phyloP scores from a whole-genome alignment of 805 yeast species.

The Sugiyamaella chiloensis region DNA sequence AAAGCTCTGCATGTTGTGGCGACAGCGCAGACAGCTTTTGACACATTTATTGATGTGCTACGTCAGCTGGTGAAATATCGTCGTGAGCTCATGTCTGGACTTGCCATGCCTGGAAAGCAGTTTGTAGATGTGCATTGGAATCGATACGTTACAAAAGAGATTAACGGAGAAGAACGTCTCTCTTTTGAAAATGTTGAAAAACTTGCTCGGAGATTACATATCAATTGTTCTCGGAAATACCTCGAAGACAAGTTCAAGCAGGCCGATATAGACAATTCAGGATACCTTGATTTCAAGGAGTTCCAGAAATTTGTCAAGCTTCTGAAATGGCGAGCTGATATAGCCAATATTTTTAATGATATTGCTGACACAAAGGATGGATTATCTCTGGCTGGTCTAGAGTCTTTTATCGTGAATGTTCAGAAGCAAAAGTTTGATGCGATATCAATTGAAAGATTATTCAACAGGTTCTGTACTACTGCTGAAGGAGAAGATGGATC shows the following conservation, averaged over 20 bases:
- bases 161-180: conserved; percentile 29
- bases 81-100: conserved; percentile 57
- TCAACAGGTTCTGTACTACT: conserved; percentile 34
- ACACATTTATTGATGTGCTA: conserved; percentile 54
- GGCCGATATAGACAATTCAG: conserved; percentile 50
- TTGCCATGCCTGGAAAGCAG: conserved; percentile 59
- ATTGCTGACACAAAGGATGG: conserved; percentile 20
- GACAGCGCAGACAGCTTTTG: conserved; percentile 46
- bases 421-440: conserved; percentile 47
- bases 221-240: conserved; percentile 59
- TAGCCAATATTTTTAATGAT: conserved; percentile 47
- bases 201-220: conserved; percentile 64
- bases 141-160: conserved; percentile 35
- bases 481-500: conserved; percentile 9
- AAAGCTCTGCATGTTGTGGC: conserved; percentile 82
- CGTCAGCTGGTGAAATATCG: conserved; percentile 54
- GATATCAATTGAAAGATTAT: conserved; percentile 35
- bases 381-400: conserved; percentile 33
- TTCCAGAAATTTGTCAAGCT: conserved; percentile 71
- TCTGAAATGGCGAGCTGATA: conserved; percentile 64
- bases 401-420: conserved; percentile 42
- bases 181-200: conserved; percentile 66
- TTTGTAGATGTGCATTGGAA: conserved; percentile 68
- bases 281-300: conserved; percentile 62
- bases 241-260: conserved; percentile 49